phyloP scores from a whole-genome alignment of 495 filamentous ascomycete genomes.

The Bacidia gigantensis region DNA sequence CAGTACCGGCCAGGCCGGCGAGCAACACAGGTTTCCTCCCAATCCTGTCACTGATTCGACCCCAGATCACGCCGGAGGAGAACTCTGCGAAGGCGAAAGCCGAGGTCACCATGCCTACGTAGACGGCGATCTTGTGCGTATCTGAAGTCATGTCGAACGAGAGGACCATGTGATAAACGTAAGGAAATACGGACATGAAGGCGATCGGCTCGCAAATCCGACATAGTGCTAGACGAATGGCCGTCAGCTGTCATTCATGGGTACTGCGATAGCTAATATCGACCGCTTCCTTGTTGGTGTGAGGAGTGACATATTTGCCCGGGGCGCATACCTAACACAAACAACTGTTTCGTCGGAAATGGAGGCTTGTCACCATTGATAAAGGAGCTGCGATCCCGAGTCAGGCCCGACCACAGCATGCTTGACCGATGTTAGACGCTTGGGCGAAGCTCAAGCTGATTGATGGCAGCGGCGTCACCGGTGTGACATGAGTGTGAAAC shows the following conservation, averaged over 20 bases:
- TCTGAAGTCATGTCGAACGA: slow-evolving; percentile 75
- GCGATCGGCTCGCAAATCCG: slow-evolving; percentile 97
- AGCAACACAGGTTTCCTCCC: slow-evolving; percentile 88
- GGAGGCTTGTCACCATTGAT: neutral
- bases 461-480: neutral
- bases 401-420: neutral
- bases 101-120: slow-evolving; percentile 92
- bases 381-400: neutral
- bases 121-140: slow-evolving; percentile 70
- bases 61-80: slow-evolving; percentile 81
- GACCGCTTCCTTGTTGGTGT: neutral
- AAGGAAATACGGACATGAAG: slow-evolving; percentile 99
- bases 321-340: slow-evolving; percentile 14
- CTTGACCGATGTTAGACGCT: neutral
- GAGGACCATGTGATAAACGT: slow-evolving; percentile 95
- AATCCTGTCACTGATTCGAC: slow-evolving; percentile 77
- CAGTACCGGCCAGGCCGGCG: slow-evolving; percentile 75
- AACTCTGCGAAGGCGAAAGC: slow-evolving; percentile 95
- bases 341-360: slow-evolving; percentile 11
- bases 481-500: neutral
- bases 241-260: slow-evolving; percentile 24
- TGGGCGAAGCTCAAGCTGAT: neutral
- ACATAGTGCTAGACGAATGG: slow-evolving; percentile 52
- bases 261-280: no score
- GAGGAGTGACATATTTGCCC: neutral